Base-by-base conservation (phyloP, 2,329 filamentous ascomycete species). In the Phyllosticta citrichinensis region DNA sequence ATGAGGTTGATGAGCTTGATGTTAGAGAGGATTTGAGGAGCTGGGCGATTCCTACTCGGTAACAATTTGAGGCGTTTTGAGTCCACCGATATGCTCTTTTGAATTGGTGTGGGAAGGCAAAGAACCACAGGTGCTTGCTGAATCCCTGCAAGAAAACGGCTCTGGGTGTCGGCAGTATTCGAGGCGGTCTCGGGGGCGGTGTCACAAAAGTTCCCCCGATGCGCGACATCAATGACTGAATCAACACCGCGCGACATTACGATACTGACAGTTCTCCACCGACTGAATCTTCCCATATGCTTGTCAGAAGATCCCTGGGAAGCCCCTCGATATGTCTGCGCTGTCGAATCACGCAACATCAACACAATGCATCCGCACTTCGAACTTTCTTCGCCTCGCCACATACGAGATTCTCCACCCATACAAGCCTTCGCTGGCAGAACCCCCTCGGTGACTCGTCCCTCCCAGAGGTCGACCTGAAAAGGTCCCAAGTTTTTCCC, bases 1-100 rank as follows among this genome's bases (percentile, higher is more conserved):
- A 75, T 33, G 78, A 80, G 65, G 69, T 80, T 33, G 75, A 80
- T 56, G 79, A 81, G 66, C 75, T 79, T 61, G 76, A 79, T 54
- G 65, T 79, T 52, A 69, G 78, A 55, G 76, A 79, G 47, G 77
- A 80, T 65, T 61, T 80, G 64, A 70, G 74, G 55, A 79, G 76
- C 60, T 80, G 79, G 78, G 70, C 66, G 35, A 68, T 78, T 54
- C 61, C 64, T 22, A 50, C 24, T 30, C 27, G 9, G 20, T 30
- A 33, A 24, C 40, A 33, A 22, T 12, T 22, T 52, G 1, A 52
- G 50, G 50, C 50, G 50, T 52, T 52, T n/a, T 22, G 22, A 22
- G 22, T 22, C 22, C 22, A 22, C 22, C 3, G 2, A 22, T 3
- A 22, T 22, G 22, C 22, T 22, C 22, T 22, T 22, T 22, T 22